Evolutionary conservation across 164 flowering plant genomes (phyloP), one percentile per base, ranked within the genome.

Genomic region (Stephania cephalantha): DNA sequence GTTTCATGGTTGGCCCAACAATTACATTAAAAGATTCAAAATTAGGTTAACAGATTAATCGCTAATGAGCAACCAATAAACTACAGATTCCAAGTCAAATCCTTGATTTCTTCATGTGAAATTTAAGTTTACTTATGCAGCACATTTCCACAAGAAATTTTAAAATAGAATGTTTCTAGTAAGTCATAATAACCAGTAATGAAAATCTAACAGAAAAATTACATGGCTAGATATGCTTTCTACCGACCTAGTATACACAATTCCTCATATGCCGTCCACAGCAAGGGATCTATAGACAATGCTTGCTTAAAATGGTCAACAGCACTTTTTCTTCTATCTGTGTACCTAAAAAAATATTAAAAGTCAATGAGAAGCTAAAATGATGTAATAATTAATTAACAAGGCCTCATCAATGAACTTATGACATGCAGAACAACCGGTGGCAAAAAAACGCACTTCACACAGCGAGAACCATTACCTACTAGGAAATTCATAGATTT

Each of bases 251-350:
- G 82, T 22, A 86, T 74, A 78, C 98, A 96, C 6, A 96, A 87
- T 78, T 96, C 99, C 82, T 96, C 97, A 85, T 91, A 96, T 74
- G 98, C 99, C 81, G 86, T 86, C 99, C 99, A 96, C 30, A 94
- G 79, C 73, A 94, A 85, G 72, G 99, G 99, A 84, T 96, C 97
- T 52, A 92, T 69, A 48, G 88, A 87, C 71, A 96, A 85, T 64
- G 99, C 98, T 85, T 86, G 92, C 87, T 88, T 92, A 78, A 92
- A 92, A 78, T 94, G 99, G 79, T 86, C 85, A 48, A 92, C 80
- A 35, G 99, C 97, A 85, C 81, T 88, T 82, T 80, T 85, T 79
- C 82, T 87, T 86, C 99, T 87, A 82, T 96, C 98, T 79, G 99
- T 96, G 82, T 90, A 90, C 89, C 99, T 96, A 78, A 86, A 78